Conservation (phyloP, 1,139 yeast genomes). For the Kodamaea anthophila region DNA sequence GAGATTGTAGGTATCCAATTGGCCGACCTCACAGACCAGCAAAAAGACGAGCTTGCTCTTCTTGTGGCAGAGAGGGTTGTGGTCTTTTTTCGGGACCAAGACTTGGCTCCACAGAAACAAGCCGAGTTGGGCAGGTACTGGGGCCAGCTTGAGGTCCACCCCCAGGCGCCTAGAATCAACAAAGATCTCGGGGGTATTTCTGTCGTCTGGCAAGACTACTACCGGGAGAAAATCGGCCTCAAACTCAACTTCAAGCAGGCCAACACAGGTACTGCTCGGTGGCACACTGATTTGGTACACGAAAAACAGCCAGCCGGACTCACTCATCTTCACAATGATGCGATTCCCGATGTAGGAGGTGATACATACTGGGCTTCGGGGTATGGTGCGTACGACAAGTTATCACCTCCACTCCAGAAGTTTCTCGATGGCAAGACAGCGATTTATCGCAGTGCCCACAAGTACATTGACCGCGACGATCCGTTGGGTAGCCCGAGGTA, state of each 20-base stretch:
- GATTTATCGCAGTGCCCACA: conserved; percentile 38
- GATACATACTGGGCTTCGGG: conserved; percentile 48
- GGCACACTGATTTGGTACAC: conserved; percentile 47
- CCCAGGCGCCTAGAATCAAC: conserved; percentile 29
- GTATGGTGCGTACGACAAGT: conserved; percentile 45
- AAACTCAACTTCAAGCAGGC: conserved; percentile 26
- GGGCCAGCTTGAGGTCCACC: conserved; percentile 40
- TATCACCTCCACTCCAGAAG: conserved; percentile 42
- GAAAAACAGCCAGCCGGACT: conserved; percentile 44
- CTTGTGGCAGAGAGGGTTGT: conserved; percentile 40
- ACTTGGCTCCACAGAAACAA: conserved; percentile 40
- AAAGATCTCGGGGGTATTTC: conserved; percentile 31
- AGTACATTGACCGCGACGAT: conserved; percentile 34
- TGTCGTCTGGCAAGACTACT: conserved; percentile 49
- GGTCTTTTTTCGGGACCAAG: conserved; percentile 39
- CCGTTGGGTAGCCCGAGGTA: conserved; percentile 37
- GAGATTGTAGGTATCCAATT: conserved; percentile 16
- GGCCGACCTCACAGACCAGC: conserved; percentile 21
- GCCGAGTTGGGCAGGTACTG: conserved; percentile 38
- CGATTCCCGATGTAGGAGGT: conserved; percentile 43
- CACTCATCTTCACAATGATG: conserved; percentile 42
- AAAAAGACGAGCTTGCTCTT: conserved; percentile 34
- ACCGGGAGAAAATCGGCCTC: conserved; percentile 17
- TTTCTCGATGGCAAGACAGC: conserved; percentile 47
- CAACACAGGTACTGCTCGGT: conserved; percentile 28